Base-by-base conservation (phyloP, 1,284 basidiomycete species). In the Moesziomyces parantarcticus region DNA sequence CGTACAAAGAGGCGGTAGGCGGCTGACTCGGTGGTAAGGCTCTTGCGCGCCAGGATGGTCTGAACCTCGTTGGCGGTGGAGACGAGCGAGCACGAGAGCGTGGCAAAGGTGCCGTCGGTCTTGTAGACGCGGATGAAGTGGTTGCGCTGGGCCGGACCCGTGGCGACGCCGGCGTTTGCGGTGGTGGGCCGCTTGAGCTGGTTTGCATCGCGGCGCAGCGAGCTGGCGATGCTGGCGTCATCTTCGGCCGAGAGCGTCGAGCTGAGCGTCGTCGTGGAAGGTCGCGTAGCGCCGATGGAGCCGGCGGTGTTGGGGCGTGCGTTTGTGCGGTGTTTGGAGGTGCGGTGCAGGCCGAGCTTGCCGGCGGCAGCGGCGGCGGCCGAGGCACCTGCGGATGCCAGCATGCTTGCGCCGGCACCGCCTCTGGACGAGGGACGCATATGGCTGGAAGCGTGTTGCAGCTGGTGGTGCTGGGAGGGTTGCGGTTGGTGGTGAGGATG, bases 111-210 rank as follows among this genome's bases (percentile, higher is more conserved):
- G 43, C 89, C 89, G 75, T 92, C 91, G 22, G 89, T 88, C 46
- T 90, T 88, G 82, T 94, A 93, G 72, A 97, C 90, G 45, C 93
- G 89, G 54, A 93, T 82, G 58, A 83, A 85, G 72, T 86, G 83
- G 81, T 86, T 68, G 50, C 69, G 75, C 5, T 39, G 51, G 22
- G 59, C 44, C 44, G 21, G 42, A 49, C 50, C 22, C 1, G 64
- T 26, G 10, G 59, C 39, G 3, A 41, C 56, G 21, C 34, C 58
- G 3, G 55, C 44, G 29, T 41, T 45, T n/a, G 69, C 54, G 3
- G 69, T 60, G 10, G 60, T 54, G 25, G 57, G 57, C 20, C 70
- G 64, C 58, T 73, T 73, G 40, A 59, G 54, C 16, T 59, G 52
- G 44, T 57, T 50, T 8, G 22, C 42, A 13, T 73, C 65, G n/a